Base-by-base conservation (phyloP, 768 basidiomycete genomes). In the Leccinum fibrillosum region DNA sequence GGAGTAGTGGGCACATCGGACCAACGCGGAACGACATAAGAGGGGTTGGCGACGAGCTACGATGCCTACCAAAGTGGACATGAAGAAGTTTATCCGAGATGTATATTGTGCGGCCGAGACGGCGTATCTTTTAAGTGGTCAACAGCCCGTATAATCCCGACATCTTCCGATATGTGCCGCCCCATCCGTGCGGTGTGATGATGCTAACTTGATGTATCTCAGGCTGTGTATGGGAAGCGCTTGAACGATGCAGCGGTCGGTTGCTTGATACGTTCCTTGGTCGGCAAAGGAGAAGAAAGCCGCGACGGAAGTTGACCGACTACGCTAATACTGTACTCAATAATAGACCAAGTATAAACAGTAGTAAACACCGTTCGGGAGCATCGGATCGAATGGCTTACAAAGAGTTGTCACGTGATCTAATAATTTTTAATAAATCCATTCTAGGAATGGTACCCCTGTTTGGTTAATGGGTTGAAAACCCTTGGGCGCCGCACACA, bases 61-160 rank as follows among this genome's bases (percentile, higher is more conserved):
- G 6, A 65, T 34, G 15, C 59, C 56, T 3, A 51, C 42, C n/a
- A 70, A 30, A 19, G 56, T 35, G 47, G 63, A 63, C 67, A 68
- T 68, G 56, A 21, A 23, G 2, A 45, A 50, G 9, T 10, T 26
- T 19, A 15, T 15, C 21, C 11, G n/a, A 50, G 17, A 48, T 26
- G 57, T 10, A 25, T 53, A n/a, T 42, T 52, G 32, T 44, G 37
- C 35, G 45, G 23, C 53, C 52, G 13, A 34, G 37, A 25, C 12
- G 26, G 26, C 15, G 54, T 54, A 25, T 39, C 60, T 23, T 72
- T 72, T 69, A 72, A 63, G 63, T 52, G 57, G 44, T 23, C 1
- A 15, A 30, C 7, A 7, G 21, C 57, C 71, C 72, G 72, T 62
- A 52, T 47, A 35, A 21, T 59, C 57, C 72, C 72, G 72, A 72